These are phyloP conservation scores for Dothidotthia symphoricarpi DNA, from an alignment of 2,329 filamentous ascomycete genomes.

Conservation along the genomic window DNA sequence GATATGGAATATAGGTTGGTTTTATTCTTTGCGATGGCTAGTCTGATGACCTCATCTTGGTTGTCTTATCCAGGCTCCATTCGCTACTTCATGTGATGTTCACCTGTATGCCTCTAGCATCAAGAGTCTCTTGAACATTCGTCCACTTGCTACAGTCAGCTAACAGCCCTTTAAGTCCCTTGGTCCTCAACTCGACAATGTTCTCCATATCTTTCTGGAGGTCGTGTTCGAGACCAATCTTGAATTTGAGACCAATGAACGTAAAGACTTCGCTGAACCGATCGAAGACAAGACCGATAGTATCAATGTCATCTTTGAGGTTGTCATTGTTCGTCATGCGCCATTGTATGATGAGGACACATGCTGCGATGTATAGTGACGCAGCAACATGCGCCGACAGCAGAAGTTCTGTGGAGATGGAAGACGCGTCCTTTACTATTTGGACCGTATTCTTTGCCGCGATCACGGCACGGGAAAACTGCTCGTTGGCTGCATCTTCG, in stretches of 20 bases:
- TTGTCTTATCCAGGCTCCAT: no score
- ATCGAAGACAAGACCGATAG: conserved; percentile 29
- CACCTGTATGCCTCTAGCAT: no score
- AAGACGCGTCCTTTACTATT: conserved; percentile 29
- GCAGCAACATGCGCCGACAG: conserved; percentile 25
- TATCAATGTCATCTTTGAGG: conserved; percentile 26
- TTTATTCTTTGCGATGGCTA: no score
- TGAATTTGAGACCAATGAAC: conserved; percentile 31
- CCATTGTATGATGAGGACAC: conserved; percentile 31
- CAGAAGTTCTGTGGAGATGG: conserved; percentile 25
- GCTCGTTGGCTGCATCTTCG: conserved; percentile 1
- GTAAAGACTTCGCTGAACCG: conserved; percentile 27
- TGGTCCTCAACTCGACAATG: conserved; percentile 11
- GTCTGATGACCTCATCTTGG: no score
- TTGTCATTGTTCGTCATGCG: conserved; percentile 18
- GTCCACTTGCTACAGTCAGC: conserved; percentile 31
- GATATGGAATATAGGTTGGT: no score
- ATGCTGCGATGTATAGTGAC: conserved; percentile 24
- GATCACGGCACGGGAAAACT: conserved; percentile 18
- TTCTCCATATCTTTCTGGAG: conserved; percentile 15
- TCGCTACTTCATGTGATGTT: no score
- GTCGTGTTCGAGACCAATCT: conserved; percentile 24
- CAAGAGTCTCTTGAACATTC: conserved; percentile 6
- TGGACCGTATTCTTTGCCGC: conserved; percentile 28
- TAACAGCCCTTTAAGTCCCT: conserved; percentile 28